Conservation (phyloP, 2,329 filamentous ascomycete species). For the Golovinomyces cichoracearum region DNA sequence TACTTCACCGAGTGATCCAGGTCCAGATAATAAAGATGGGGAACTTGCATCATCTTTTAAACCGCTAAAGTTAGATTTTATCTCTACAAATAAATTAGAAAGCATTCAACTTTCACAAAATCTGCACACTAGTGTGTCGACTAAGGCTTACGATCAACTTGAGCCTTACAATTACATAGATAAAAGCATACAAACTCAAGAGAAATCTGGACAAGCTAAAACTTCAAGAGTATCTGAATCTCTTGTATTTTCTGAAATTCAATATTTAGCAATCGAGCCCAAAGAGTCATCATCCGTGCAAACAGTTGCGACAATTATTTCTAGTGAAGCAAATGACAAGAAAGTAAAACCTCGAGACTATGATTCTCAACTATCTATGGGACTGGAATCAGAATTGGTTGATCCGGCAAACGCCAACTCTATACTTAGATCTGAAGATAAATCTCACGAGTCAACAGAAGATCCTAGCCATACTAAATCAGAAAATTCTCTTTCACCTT, state of each 20-base stretch:
- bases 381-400: too few species aligned
- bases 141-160: constrained; percentile 20
- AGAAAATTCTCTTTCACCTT: too few species aligned
- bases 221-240: constrained; percentile 7
- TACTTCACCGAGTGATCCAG: too few species aligned
- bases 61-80: constrained; percentile 15
- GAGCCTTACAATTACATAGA: too few species aligned
- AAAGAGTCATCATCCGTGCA: constrained; percentile 23
- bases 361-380: constrained; percentile 4
- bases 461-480: too few species aligned
- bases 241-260: constrained; percentile 13
- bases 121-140: constrained; percentile 13
- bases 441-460: too few species aligned
- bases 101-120: not conserved
- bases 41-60: constrained; percentile 29
- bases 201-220: too few species aligned
- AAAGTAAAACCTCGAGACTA: constrained; percentile 15
- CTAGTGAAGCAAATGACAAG: constrained; percentile 13
- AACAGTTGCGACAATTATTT: constrained; percentile 30
- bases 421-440: not conserved
- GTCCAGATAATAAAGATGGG: too few species aligned
- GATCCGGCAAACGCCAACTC: not conserved
- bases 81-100: not conserved
- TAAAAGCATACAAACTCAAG: too few species aligned
- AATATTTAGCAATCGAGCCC: constrained; percentile 12